Evolutionary conservation across 192 early-diverging fungal species (phyloP), one percentile per base, ranked within the genome.

Genomic region (Thamnidium elegans): DNA sequence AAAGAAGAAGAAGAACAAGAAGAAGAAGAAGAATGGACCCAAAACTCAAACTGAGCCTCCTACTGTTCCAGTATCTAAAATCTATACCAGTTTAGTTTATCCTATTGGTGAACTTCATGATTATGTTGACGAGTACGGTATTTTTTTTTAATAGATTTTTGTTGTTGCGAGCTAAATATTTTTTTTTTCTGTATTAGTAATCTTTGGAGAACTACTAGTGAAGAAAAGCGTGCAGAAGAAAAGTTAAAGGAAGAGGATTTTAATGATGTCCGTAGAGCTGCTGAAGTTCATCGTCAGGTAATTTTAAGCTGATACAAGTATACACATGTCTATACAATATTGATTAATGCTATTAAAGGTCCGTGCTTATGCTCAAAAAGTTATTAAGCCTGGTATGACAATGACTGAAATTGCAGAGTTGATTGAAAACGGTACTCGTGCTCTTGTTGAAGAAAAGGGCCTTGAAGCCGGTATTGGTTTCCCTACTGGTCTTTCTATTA

Each of bases 391-490:
- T 21, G 97, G 97, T 34, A 93, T 99, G 90, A 81, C 86, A 14
- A 90, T 97, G 91, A 94, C 90, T 31, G 92, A 94, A 7, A 92
- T 99, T 66, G 81, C 82, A 30, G 94, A 99, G 68, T 74, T 87
- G 76, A 95, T 98, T 62, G 97, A 99, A 71, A 96, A 98, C 64
- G 92, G 92, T 19, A 94, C 92, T 3, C 85, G 95, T n/a, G 82
- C 82, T 15, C 77, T 98, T 50, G 80, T 96, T 31, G 89, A 96
- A 70, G 95, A 80, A n/a, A 85, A 89, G 26, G 94, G 94, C 1
- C 67, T 95, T 31, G 89, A 90, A 66, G 73, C 91, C 4, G 89
- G 94, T 3, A 94, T 98, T 60, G 97, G 92, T 8, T 99, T 99
- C 74, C 97, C 97, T 11, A 98, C 94, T 5, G 97, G 97, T 20